A percentile compares a stretch with the other conserved stretches of the same genome.
phyloP scores from a whole-genome alignment of 2,329 filamentous ascomycete species.

The Fusarium globosum region DNA sequence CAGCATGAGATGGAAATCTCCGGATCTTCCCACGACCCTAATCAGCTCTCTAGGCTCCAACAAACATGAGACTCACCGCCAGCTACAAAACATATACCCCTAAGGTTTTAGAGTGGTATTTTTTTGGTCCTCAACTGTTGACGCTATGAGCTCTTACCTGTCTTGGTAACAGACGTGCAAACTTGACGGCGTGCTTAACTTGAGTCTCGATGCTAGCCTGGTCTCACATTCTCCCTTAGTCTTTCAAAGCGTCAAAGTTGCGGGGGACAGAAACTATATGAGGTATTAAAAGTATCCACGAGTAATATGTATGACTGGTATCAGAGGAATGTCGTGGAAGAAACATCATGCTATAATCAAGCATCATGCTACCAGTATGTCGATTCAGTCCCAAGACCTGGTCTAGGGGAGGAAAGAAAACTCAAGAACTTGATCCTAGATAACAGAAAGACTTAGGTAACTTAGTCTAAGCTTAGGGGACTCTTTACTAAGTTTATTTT shows the following conservation, averaged over 20 bases:
- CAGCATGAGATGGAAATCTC: background rate
- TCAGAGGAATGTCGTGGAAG: background rate
- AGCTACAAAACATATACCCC: constrained; percentile 3
- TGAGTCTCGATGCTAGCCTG: constrained; percentile 15
- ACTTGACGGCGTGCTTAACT: constrained; percentile 26
- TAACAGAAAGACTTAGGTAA: no score
- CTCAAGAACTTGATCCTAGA: no score
- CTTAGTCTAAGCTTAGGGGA: no score
- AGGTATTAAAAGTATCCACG: background rate
- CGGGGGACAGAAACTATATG: background rate
- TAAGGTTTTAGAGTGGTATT: constrained; percentile 13
- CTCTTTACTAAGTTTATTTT: no score
- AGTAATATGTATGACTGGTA: background rate
- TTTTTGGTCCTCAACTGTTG: constrained; percentile 25
- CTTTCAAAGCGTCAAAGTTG: background rate
- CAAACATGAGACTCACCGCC: constrained; percentile 39
- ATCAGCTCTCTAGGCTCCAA: constrained; percentile 26
- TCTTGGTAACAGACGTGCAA: constrained; percentile 31
- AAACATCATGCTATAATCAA: background rate
- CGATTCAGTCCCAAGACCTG: constrained; percentile 1
- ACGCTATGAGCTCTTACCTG: constrained; percentile 26
- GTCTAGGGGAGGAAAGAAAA: no score
- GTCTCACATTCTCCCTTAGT: background rate
- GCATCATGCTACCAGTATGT: background rate
- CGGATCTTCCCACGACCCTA: background rate